Evolutionary conservation across 352 stramenopile species (phyloP).

Genomic region (Globisporangium uncinulatum): DNA sequence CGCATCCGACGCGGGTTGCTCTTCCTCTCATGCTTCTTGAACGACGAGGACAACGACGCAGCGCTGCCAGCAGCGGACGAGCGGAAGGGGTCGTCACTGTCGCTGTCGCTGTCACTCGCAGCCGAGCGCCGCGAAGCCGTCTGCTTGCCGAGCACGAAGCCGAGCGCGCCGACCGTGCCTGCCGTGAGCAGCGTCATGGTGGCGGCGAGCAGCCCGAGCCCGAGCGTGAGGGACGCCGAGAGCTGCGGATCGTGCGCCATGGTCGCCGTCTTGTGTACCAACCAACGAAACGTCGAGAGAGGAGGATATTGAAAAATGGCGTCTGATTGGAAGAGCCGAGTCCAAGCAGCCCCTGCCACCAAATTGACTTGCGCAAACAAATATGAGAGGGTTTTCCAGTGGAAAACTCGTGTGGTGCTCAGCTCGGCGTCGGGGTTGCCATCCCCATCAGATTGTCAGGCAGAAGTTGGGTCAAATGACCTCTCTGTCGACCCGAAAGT

Average conservation of each 20-base stretch:
- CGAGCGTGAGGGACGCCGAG: conserved; percentile 52
- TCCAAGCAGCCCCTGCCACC: too few species aligned
- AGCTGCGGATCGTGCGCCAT: conserved; percentile 22
- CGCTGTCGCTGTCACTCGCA: conserved; percentile 10
- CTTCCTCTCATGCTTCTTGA: background rate
- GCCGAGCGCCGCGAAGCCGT: conserved; percentile 2
- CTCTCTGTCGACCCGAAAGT: too few species aligned
- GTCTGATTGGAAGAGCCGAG: too few species aligned
- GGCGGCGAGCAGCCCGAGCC: conserved; percentile 56
- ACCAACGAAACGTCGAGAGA: background rate
- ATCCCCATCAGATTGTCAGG: background rate
- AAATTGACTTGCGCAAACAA: too few species aligned
- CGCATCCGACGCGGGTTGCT: conserved; percentile 37
- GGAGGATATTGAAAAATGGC: too few species aligned
- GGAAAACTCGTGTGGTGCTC: too few species aligned
- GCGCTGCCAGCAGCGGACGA: background rate
- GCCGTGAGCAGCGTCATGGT: conserved; percentile 73
- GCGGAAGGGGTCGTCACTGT: conserved; percentile 13
- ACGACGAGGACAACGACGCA: background rate
- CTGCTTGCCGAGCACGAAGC: conserved; percentile 66
- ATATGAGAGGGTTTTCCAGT: too few species aligned
- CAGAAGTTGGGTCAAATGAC: too few species aligned
- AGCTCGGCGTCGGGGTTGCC: too few species aligned
- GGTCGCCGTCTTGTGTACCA: conserved; percentile 12
- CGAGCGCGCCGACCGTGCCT: conserved; percentile 58